A percentile compares a stretch with the other conserved stretches of the same genome.
phyloP scores from a whole-genome alignment of 164 flowering plant species.

The Annona cherimola region DNA sequence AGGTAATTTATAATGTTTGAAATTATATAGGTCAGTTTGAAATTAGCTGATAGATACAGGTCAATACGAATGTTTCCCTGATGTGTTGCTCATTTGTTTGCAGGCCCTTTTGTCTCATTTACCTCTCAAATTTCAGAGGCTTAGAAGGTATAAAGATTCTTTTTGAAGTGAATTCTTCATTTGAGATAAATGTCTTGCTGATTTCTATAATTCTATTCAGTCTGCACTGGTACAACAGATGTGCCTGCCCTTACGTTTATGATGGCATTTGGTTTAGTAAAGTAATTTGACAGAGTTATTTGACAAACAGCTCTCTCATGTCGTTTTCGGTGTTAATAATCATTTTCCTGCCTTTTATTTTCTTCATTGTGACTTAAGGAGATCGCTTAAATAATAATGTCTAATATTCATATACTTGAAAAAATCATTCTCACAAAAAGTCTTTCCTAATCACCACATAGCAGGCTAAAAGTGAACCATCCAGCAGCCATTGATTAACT shows the following conservation, averaged over 20 bases:
- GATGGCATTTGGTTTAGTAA: background rate
- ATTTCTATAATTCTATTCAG: background rate
- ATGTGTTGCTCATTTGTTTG: constrained; percentile 14
- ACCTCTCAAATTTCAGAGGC: constrained; percentile 54
- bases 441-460: too few species aligned
- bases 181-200: background rate
- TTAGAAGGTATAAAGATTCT: constrained; percentile 50
- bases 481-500: background rate
- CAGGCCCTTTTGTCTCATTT: constrained; percentile 76
- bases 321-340: background rate
- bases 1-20: too few species aligned
- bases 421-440: background rate
- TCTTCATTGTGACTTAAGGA: background rate
- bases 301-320: background rate
- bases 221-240: background rate
- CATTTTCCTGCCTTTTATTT: background rate
- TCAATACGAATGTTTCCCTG: background rate
- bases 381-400: background rate
- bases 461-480: background rate
- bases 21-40: too few species aligned
- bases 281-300: background rate
- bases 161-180: background rate
- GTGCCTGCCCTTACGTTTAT: background rate
- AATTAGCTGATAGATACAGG: too few species aligned
- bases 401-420: background rate